A percentile compares a stretch with the other conserved stretches of the same genome.
These are phyloP conservation scores for Globisporangium echinulatum DNA, from an alignment of 352 stramenopile species.

Conservation along the genomic window DNA sequence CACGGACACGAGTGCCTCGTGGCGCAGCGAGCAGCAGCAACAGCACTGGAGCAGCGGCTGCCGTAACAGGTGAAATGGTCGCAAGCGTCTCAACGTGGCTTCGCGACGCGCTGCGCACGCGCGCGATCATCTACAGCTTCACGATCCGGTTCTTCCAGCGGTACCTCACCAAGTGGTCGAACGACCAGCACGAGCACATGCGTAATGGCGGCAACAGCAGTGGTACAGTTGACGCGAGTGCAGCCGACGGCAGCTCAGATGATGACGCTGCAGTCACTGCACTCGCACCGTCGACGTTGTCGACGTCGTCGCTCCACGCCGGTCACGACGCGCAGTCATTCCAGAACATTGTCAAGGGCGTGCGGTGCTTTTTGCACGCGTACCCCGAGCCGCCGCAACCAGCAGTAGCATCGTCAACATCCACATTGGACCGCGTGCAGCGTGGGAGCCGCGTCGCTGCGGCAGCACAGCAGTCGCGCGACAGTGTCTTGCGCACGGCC, in stretches of 20 bases:
- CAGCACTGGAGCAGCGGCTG: not conserved
- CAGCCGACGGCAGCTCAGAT: conserved; percentile 7
- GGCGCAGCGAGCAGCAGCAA: conserved; percentile 7
- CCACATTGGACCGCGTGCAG: conserved; percentile 8
- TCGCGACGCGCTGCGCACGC: conserved; percentile 41
- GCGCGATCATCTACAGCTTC: conserved; percentile 65
- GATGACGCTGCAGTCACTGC: conserved; percentile 9
- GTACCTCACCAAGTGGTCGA: conserved; percentile 55
- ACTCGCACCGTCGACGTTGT: conserved; percentile 7
- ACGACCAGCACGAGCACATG: conserved; percentile 21
- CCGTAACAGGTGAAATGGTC: conserved; percentile 32
- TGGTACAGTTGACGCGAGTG: not conserved
- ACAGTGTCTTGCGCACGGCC: conserved; percentile 45
- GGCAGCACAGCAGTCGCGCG: conserved; percentile 16
- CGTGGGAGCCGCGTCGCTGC: conserved; percentile 2
- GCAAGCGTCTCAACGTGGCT: conserved; percentile 44
- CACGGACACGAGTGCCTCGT: conserved; percentile 4
- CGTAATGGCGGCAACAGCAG: not conserved
- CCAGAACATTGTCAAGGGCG: conserved; percentile 77
- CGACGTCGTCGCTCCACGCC: conserved; percentile 9
- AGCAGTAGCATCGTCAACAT: not conserved
- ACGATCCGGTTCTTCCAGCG: conserved; percentile 74
- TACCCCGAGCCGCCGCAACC: conserved; percentile 32
- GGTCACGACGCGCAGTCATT: conserved; percentile 40
- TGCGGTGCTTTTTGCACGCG: conserved; percentile 62